Conservation (phyloP, 441 rosid genomes). For the Cnidoscolus chayamansa region DNA sequence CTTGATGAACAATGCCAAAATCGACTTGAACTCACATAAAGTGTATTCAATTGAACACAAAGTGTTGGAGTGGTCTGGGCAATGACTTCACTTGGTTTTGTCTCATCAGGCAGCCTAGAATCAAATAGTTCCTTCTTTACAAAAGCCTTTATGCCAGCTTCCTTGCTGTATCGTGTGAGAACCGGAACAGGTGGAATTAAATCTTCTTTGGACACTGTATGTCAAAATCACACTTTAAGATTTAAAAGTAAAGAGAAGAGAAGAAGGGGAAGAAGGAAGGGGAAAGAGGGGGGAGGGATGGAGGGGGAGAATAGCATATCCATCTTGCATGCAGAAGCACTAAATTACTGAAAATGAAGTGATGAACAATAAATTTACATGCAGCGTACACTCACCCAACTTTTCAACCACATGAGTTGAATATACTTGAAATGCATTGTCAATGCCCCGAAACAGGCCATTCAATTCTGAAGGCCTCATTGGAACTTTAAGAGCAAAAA, state of each 20-base stretch:
- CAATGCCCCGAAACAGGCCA: conserved; percentile 77
- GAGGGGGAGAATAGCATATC: neutral
- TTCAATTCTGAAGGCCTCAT: conserved; percentile 78
- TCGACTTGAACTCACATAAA: conserved; percentile 59
- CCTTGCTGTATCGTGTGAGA: conserved; percentile 85
- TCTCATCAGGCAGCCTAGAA: conserved; percentile 65
- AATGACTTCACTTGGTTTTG: conserved; percentile 58
- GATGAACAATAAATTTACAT: conserved; percentile 4
- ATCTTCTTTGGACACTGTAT: conserved; percentile 87
- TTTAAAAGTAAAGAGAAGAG: neutral
- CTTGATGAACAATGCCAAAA: conserved; percentile 8
- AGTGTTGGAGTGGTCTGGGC: conserved; percentile 62
- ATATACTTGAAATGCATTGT: conserved; percentile 93
- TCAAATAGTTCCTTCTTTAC: conserved; percentile 95
- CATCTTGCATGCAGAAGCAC: too few relatives aligned
- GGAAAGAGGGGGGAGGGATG: neutral
- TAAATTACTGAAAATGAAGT: neutral
- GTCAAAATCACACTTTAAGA: conserved; percentile 25
- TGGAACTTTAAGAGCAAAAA: conserved; percentile 84
- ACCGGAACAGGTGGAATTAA: conserved; percentile 91
- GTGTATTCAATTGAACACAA: conserved; percentile 90
- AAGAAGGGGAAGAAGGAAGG: neutral
- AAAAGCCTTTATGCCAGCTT: conserved; percentile 89
- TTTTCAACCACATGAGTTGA: conserved; percentile 74
- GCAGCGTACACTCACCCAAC: conserved; percentile 54